Percentiles rank a stretch among this genome's conserved stretches.
phyloP scores from a whole-genome alignment of 2,329 filamentous ascomycete genomes.

The Keithomyces neogunnii region DNA sequence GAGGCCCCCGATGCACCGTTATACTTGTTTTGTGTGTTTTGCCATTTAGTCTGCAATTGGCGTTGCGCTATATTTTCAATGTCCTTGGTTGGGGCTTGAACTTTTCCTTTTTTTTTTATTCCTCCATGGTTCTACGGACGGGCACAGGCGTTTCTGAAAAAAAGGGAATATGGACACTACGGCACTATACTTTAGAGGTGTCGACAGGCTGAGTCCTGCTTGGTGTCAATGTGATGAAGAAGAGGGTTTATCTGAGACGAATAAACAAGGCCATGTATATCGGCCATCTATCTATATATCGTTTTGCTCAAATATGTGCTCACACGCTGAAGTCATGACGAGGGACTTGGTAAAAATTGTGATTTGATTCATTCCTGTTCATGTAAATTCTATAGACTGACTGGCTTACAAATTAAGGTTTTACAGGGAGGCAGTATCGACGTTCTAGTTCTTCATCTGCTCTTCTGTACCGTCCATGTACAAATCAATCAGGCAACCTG shows the following conservation, averaged over 20 bases:
- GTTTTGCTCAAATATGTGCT: neutral
- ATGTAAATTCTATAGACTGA: neutral
- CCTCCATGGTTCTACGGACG: neutral
- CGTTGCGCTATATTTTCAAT: neutral
- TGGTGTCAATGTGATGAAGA: neutral
- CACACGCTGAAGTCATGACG: neutral
- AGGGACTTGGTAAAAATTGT: neutral
- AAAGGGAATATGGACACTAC: neutral
- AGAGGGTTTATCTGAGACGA: neutral
- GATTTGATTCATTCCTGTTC: neutral
- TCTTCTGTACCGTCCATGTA: constrained; percentile 79
- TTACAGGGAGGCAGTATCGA: too few relatives aligned
- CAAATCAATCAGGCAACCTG: constrained; percentile 86
- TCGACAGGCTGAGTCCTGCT: neutral
- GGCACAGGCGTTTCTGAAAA: neutral
- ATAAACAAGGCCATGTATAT: neutral
- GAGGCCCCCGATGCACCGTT: neutral
- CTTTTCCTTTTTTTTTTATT: neutral
- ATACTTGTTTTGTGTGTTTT: too few relatives aligned
- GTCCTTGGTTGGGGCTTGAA: neutral
- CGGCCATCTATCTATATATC: neutral
- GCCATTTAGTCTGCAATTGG: too few relatives aligned
- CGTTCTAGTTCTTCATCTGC: constrained; percentile 19
- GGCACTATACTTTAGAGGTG: neutral
- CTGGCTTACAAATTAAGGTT: neutral